A percentile compares a stretch with the other conserved stretches of the same genome.
These are phyloP conservation scores for Spiraea crenata DNA, from an alignment of 331 rosid species.

Conservation along the genomic window DNA sequence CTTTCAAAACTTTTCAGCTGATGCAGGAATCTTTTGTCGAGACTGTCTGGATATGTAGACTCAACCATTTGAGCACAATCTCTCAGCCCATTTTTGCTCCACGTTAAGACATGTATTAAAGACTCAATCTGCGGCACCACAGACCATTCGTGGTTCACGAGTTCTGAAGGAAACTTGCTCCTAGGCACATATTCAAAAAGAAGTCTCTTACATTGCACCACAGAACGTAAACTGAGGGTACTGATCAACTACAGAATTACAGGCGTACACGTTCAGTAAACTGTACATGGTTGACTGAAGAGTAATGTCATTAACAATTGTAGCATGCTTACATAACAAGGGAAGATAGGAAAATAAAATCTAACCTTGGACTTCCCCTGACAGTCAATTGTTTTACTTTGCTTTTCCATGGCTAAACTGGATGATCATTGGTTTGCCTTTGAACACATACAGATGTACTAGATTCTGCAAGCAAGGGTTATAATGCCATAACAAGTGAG, in stretches of 20 bases:
- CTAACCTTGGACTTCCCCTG: neutral
- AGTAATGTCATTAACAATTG: neutral
- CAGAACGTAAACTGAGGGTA: neutral
- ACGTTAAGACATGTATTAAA: neutral
- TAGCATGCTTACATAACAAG: neutral
- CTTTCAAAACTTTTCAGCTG: neutral
- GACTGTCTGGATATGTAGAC: neutral
- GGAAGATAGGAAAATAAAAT: neutral
- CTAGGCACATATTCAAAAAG: neutral
- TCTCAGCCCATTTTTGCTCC: neutral
- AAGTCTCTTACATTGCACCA: neutral
- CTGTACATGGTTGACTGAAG: no score
- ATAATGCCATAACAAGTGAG: neutral
- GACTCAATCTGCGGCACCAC: neutral
- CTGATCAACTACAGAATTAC: no score
- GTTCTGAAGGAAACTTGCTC: neutral
- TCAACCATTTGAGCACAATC: neutral
- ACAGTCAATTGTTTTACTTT: conserved; percentile 30
- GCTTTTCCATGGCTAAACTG: conserved; percentile 78
- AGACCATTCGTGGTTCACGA: neutral
- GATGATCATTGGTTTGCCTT: conserved; percentile 91
- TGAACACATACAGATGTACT: conserved; percentile 72
- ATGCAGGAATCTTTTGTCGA: neutral
- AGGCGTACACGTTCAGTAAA: no score
- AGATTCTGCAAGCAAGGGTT: conserved; percentile 56